phyloP scores from a whole-genome alignment of 2,329 filamentous ascomycete species.

The Fusarium clavum region DNA sequence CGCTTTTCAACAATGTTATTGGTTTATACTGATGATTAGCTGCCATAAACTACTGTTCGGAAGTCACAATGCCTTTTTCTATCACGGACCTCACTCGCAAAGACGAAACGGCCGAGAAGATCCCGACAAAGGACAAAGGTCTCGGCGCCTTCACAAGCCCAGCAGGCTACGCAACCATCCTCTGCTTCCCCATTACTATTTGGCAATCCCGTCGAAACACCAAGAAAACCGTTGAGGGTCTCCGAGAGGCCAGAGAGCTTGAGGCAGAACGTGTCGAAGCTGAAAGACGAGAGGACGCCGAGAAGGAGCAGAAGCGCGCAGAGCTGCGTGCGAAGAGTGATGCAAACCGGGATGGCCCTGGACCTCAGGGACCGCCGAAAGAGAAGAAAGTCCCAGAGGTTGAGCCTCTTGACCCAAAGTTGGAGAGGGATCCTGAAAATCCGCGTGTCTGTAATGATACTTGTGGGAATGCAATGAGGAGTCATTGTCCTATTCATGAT shows the following conservation, averaged over 20 bases:
- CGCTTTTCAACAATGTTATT: accelerated
- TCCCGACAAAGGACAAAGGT: not conserved
- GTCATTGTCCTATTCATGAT: not conserved
- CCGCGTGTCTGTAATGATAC: not conserved
- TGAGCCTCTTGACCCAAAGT: not conserved
- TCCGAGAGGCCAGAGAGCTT: not conserved
- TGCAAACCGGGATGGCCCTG: not conserved
- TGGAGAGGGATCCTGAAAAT: not conserved
- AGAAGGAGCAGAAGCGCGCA: not conserved
- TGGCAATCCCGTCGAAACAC: not conserved
- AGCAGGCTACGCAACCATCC: not conserved
- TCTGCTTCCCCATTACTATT: not conserved
- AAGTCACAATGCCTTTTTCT: slow-evolving; percentile 8
- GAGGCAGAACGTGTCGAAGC: not conserved
- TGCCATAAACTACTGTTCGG: too few relatives aligned
- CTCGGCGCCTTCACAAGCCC: not conserved
- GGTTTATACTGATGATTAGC: not conserved
- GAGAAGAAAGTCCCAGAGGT: not conserved
- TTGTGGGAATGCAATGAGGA: not conserved
- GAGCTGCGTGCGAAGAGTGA: not conserved
- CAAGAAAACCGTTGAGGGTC: not conserved
- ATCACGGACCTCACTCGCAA: slow-evolving; percentile 1
- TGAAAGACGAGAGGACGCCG: not conserved
- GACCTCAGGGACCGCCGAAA: not conserved
- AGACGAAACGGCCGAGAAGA: slow-evolving; percentile 7